Evolutionary conservation across 306 rosid genomes (phyloP), one percentile per base, ranked within the genome.

Genomic region (Fagus crenata): DNA sequence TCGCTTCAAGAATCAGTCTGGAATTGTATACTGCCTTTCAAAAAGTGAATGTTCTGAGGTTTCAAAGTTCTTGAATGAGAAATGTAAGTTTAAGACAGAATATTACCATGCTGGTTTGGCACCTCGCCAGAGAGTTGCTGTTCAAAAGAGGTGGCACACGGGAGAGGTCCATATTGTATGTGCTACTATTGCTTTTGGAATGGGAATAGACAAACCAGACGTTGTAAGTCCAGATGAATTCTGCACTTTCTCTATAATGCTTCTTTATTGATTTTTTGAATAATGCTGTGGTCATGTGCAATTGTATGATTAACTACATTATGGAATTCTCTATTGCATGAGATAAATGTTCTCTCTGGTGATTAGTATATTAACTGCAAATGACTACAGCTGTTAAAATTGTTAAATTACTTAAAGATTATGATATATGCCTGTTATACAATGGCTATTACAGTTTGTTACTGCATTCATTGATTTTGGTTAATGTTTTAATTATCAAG

Each of bases 131-230:
- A 90, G 97, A 88, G 92, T 92, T 81, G 56, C 89, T 54, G 97
- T 89, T 56, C 98, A 95, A 81, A 92, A 82, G 84, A 92, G 87
- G 80, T 95, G 98, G 98, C 88, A 92, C 49, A 84, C 81, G 5
- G 97, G 98, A 73, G 93, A 92, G 84, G 88, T 91, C 75, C 96
- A 90, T 60, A 76, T 95, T 43, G 97, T 93, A 58, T 95, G 97
- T 61, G 97, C 97, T 54, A 92, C 97, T 69, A 95, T 95, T 86
- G 97, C 98, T 83, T 95, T 95, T 85, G 98, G 98, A 69, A 95
- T 95, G 97, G 98, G 98, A 79, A 95, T 95, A 84, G 98, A 92
- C 92, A 95, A 95, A 75, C 81, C 97, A 51, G 97, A 95, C 84
- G 98, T 95, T 79, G 98, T 90, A 86, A 92, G 98, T 95, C 80